These are phyloP conservation scores for Camellia lanceoleosa DNA, from an alignment of 148 eudicot genomes.

Conservation along the genomic window DNA sequence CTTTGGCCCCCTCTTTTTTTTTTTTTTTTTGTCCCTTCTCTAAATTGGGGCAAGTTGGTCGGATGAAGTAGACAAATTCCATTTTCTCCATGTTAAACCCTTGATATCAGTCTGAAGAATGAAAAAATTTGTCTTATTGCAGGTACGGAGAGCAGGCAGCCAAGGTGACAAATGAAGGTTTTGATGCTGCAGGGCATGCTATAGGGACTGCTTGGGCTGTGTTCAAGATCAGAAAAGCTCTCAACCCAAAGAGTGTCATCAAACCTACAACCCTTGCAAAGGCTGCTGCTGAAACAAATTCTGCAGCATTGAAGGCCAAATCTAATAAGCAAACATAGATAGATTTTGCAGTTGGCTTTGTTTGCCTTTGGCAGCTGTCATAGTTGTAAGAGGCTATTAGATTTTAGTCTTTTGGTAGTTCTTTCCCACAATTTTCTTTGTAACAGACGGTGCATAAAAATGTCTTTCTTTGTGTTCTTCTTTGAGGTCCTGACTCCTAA, in stretches of 20 bases:
- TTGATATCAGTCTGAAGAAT: neutral
- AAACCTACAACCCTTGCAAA: conserved; percentile 68
- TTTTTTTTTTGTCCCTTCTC: neutral
- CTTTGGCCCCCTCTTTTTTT: neutral
- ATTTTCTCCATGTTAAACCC: neutral
- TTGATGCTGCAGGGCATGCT: conserved; percentile 80
- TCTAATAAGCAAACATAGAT: neutral
- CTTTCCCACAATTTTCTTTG: neutral
- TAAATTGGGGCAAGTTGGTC: neutral
- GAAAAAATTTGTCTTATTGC: neutral
- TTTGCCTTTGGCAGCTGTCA: neutral
- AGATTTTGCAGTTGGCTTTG: neutral
- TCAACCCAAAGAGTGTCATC: conserved; percentile 66
- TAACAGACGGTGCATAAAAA: neutral
- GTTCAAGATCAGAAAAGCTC: conserved; percentile 73
- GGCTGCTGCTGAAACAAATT: conserved; percentile 45
- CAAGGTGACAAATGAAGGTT: conserved; percentile 55
- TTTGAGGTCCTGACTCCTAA: no score
- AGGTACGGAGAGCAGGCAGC: conserved; percentile 81
- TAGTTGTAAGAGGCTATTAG: no score
- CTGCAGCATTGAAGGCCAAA: conserved; percentile 28
- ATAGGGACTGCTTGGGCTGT: conserved; percentile 89
- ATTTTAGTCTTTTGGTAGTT: neutral
- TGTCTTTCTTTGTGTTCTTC: neutral
- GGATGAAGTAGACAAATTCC: neutral